A percentile compares a stretch with the other conserved stretches of the same genome.
Evolutionary conservation across 805 yeast genomes (phyloP).

Genomic region (Nakazawaea populi): DNA sequence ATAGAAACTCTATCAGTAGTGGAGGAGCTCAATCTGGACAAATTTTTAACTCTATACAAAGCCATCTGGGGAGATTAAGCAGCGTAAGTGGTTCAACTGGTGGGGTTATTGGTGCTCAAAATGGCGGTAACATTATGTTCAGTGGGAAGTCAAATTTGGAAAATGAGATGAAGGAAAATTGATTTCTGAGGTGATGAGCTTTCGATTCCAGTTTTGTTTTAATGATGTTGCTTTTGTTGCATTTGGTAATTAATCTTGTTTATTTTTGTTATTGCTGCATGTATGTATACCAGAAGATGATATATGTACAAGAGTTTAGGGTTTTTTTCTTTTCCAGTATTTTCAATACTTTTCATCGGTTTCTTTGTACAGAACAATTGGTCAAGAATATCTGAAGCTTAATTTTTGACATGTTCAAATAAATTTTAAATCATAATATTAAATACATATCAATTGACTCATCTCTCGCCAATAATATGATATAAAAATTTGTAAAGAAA

Average conservation of each 20-base stretch:
- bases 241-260: background rate
- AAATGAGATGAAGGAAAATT: slow-evolving; percentile 39
- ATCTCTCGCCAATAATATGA: too few species aligned
- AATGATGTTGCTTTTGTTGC: background rate
- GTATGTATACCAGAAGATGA: background rate
- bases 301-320: too few species aligned
- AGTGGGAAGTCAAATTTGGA: slow-evolving; percentile 51
- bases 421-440: too few species aligned
- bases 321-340: too few species aligned
- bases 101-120: slow-evolving; percentile 26
- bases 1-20: slow-evolving; percentile 53
- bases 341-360: too few species aligned
- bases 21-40: slow-evolving; percentile 16
- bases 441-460: too few species aligned
- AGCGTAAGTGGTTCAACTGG: background rate
- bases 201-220: background rate
- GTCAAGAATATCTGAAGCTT: too few species aligned
- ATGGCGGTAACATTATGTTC: slow-evolving; percentile 23
- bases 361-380: too few species aligned
- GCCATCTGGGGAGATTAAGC: slow-evolving; percentile 9
- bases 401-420: too few species aligned
- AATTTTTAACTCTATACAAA: background rate
- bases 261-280: background rate
- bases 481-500: too few species aligned
- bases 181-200: background rate